Conservation (phyloP, 108 stramenopile genomes). For the Hondaea fermentalgiana region DNA sequence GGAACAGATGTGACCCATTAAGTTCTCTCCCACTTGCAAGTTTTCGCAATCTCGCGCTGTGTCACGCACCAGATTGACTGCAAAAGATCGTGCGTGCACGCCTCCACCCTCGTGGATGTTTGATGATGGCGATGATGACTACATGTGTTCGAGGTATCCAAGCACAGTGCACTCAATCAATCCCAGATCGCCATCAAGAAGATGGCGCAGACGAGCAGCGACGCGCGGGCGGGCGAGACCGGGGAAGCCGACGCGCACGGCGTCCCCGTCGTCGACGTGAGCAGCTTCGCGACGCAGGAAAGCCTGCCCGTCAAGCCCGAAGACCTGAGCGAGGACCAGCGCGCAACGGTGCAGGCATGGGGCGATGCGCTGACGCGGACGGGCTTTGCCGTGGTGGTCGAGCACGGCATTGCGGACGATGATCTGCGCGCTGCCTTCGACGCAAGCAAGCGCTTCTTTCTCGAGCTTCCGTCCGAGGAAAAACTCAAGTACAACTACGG, state of each 20-base stretch:
- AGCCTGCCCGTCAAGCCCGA: not conserved
- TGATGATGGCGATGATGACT: no score
- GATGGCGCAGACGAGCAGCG: no score
- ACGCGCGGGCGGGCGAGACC: no score
- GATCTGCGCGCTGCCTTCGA: not conserved
- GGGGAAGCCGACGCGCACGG: not conserved
- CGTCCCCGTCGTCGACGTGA: slow-evolving; percentile 2
- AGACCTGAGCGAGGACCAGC: not conserved
- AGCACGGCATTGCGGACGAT: not conserved
- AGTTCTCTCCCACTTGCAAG: no score
- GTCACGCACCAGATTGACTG: no score
- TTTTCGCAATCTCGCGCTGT: no score
- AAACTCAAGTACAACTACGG: not conserved
- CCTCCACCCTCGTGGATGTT: no score
- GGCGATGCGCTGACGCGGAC: not conserved
- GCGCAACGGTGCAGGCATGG: not conserved
- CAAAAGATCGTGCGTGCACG: no score
- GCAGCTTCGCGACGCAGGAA: not conserved
- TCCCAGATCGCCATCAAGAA: no score
- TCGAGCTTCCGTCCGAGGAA: not conserved
- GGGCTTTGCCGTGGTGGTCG: not conserved
- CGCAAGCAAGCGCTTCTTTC: not conserved
- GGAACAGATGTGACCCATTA: no score
- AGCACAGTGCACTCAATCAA: no score
- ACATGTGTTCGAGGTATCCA: no score